Evolutionary conservation across 805 yeast species (phyloP).

Genomic region (Spathaspora sp.): DNA sequence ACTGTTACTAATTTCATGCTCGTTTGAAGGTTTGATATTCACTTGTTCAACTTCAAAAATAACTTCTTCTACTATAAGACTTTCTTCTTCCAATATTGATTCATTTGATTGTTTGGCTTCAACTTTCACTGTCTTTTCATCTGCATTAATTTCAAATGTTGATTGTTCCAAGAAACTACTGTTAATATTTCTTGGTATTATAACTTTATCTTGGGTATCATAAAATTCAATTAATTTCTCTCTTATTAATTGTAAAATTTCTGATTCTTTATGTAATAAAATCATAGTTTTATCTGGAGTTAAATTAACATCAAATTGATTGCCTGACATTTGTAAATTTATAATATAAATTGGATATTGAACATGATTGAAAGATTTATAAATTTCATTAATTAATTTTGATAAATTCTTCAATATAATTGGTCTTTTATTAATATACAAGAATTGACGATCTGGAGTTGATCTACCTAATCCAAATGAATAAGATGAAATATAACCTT

Average conservation of each 20-base stretch:
- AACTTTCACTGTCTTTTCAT: not conserved
- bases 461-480: constrained; percentile 71
- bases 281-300: constrained; percentile 87
- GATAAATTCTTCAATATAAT: constrained; percentile 51
- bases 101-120: not conserved
- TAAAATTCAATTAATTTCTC: constrained; percentile 48
- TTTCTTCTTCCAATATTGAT: not conserved
- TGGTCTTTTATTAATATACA: constrained; percentile 77
- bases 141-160: not conserved
- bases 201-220: constrained; percentile 27
- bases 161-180: not conserved
- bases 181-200: constrained; percentile 16
- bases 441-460: constrained; percentile 68
- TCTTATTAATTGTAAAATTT: constrained; percentile 53
- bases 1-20: not conserved
- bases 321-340: constrained; percentile 52
- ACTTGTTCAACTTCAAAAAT: not conserved
- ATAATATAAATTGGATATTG: constrained; percentile 72
- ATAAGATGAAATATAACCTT: constrained; percentile 70
- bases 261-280: constrained; percentile 61
- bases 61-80: not conserved
- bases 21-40: not conserved
- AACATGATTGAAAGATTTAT: constrained; percentile 63
- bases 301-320: constrained; percentile 74
- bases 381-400: constrained; percentile 68